phyloP scores from a whole-genome alignment of 2,329 filamentous ascomycete species.

The Herpotrichia juniperi region DNA sequence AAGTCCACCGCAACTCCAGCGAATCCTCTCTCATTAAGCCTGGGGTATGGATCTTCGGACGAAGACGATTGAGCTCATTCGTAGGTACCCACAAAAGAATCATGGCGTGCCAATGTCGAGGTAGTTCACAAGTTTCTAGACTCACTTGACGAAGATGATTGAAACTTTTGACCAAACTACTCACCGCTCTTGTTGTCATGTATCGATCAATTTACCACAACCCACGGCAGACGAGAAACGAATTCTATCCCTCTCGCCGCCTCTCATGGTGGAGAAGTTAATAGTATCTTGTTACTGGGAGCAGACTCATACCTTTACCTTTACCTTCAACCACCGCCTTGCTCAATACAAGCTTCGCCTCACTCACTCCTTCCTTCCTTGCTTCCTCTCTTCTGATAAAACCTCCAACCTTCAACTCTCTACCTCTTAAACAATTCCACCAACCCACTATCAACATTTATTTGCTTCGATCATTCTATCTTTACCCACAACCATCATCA shows the following conservation, averaged over 20 bases:
- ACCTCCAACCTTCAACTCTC: too few species aligned
- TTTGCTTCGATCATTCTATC: too few species aligned
- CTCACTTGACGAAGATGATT: neutral
- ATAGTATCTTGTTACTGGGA: neutral
- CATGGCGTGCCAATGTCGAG: neutral
- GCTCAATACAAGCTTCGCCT: too few species aligned
- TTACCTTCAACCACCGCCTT: neutral
- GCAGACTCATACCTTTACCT: neutral
- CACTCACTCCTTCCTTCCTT: too few species aligned
- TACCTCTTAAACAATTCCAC: too few species aligned
- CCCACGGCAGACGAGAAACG: neutral
- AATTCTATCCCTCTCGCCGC: neutral
- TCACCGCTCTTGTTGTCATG: neutral
- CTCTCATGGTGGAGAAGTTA: neutral
- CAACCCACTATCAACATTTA: too few species aligned
- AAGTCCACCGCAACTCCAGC: conserved; percentile 18
- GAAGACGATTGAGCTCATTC: conserved; percentile 47
- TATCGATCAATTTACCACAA: neutral
- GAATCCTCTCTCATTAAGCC: conserved; percentile 36
- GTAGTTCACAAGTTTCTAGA: neutral
- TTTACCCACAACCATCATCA: too few species aligned
- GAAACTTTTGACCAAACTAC: neutral
- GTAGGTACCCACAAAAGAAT: too few species aligned
- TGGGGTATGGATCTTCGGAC: conserved; percentile 52
- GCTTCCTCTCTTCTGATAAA: too few species aligned